Base-by-base conservation (phyloP, 441 rosid species). In the Erysimum cheiri region DNA sequence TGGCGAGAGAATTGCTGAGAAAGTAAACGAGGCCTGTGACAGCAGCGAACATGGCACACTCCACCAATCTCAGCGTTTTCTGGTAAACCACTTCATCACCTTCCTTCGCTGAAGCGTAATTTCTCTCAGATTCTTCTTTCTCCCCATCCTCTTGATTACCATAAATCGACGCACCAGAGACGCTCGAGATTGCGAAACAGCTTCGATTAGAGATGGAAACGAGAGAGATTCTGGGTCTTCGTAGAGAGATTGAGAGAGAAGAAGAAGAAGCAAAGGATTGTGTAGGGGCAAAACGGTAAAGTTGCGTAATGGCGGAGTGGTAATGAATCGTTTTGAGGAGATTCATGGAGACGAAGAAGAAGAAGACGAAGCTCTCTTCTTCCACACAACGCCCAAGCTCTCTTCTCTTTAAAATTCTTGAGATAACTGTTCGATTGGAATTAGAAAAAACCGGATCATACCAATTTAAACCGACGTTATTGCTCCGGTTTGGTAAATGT, bases 11-110 rank as follows among this genome's bases (percentile, higher is more conserved):
- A 77, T 88, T 90, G 88, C 98, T 88, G 84, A 87, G 83, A 70
- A 92, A 87, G 64, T 90, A 92, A 59, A 88, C 86, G 0, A 90
- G 89, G 5, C 97, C 97, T 28, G 98, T 85, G 26, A 87, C 87
- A 19, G 97, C 89, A 67, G 97, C 96, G 61, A 90, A 86, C 96
- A 93, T 89, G 43, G 97, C 83, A 66, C 98, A 91, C 67, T 93
- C 98, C 26, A 91, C 97, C 77, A 93, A 67, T 80, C 98, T 87
- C 50, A 89, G 80, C 31, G 96, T 93, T n/a, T 80, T 82, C 79
- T 59, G 85, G 68, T 83, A 89, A 66, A 91, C 89, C 28, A 28
- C 76, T 49, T 88, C 83, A 50, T 84, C 79, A 4, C 60, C 60
- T 0, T 89, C 90, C 68, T 85, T 71, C 56, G 7, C 41, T 1